A percentile compares a stretch with the other conserved stretches of the same genome.
Evolutionary conservation across 768 basidiomycete genomes (phyloP).

Genomic region (Leucocoprinus sp.): DNA sequence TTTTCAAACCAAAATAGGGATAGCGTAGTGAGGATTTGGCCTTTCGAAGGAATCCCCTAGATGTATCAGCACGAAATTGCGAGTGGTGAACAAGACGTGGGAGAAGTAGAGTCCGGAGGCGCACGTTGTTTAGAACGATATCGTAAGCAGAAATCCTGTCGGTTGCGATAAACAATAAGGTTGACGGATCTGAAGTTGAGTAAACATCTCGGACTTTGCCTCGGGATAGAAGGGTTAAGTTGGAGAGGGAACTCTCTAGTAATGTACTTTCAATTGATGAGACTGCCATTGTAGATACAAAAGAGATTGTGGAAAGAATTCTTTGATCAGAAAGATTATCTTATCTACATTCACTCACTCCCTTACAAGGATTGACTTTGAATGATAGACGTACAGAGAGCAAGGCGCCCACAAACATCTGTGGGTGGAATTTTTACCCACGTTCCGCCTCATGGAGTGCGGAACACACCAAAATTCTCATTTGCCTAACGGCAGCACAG

Average conservation of each 20-base stretch:
- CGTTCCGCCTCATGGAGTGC: too few species aligned
- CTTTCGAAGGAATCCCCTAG: slow-evolving; percentile 97
- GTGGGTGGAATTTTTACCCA: too few species aligned
- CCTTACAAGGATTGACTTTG: too few species aligned
- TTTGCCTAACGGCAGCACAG: too few species aligned
- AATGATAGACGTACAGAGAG: too few species aligned
- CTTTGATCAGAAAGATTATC: not conserved
- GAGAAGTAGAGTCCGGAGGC: slow-evolving; percentile 21
- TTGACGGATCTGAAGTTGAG: slow-evolving; percentile 54
- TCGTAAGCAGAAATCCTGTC: slow-evolving; percentile 98
- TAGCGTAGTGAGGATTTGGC: slow-evolving; percentile 79
- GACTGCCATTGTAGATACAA: not conserved
- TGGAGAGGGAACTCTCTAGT: slow-evolving; percentile 28
- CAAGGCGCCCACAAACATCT: too few species aligned
- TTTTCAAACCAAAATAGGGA: slow-evolving; percentile 95
- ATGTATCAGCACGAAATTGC: not conserved
- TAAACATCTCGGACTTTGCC: slow-evolving; percentile 99
- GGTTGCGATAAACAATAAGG: slow-evolving; percentile 87
- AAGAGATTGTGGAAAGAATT: not conserved
- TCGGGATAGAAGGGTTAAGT: slow-evolving; percentile 64
- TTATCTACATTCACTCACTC: too few species aligned
- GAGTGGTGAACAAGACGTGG: not conserved
- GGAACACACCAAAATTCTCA: too few species aligned
- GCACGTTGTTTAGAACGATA: slow-evolving; percentile 86
- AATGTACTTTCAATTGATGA: not conserved